phyloP scores from a whole-genome alignment of 352 stramenopile species.

The Pythium apleroticum region DNA sequence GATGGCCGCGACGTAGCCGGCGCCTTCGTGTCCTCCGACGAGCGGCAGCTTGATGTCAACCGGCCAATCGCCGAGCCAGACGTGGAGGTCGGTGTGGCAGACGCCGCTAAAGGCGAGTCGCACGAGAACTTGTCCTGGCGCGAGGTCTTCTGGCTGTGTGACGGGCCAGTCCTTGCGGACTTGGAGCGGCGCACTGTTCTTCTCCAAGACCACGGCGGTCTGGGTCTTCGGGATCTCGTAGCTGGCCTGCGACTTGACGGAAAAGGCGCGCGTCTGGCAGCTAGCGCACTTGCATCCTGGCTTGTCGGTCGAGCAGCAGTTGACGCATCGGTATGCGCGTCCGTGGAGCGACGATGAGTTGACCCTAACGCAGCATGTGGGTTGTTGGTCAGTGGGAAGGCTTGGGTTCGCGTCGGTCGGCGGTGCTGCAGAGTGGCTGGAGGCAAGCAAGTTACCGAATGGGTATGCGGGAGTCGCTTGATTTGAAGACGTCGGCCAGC shows the following conservation, averaged over 20 bases:
- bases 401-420: no score
- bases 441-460: no score
- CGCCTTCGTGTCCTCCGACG: constrained; percentile 59
- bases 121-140: constrained; percentile 47
- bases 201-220: constrained; percentile 48
- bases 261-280: no score
- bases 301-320: no score
- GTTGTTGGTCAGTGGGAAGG: no score
- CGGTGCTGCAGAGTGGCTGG: no score
- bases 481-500: no score
- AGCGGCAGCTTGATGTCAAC: constrained; percentile 40
- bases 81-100: constrained; percentile 49
- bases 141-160: constrained; percentile 41
- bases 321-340: no score
- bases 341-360: no score
- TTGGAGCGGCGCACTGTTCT: constrained; percentile 43
- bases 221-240: constrained; percentile 57
- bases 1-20: constrained; percentile 48
- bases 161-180: constrained; percentile 52
- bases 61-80: constrained; percentile 42
- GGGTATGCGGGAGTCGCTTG: no score
- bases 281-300: no score
- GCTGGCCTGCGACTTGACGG: constrained; percentile 37
- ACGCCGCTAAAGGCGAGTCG: constrained; percentile 52
- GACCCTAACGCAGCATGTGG: no score